phyloP scores from a whole-genome alignment of 805 yeast species.

The Brettanomyces bruxellensis region DNA sequence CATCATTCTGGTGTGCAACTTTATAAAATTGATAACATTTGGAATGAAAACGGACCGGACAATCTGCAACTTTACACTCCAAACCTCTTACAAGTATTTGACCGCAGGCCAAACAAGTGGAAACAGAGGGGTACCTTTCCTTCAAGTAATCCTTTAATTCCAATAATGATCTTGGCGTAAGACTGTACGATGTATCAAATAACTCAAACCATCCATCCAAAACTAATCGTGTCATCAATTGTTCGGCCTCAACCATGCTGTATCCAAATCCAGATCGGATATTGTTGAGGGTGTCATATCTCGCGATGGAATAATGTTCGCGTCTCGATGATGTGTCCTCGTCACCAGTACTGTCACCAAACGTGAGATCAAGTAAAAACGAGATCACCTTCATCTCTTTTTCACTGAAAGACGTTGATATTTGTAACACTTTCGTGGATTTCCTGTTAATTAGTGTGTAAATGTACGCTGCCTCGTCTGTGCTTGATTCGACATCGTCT shows the following conservation, averaged over 20 bases:
- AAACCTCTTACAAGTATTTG: conserved; percentile 47
- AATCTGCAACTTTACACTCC: conserved; percentile 26
- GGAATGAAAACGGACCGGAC: conserved; percentile 37
- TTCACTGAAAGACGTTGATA: conserved; percentile 26
- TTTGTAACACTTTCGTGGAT: conserved; percentile 28
- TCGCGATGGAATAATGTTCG: conserved; percentile 25
- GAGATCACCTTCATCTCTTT: conserved; percentile 39
- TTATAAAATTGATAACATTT: conserved; percentile 37
- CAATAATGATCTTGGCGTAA: conserved; percentile 32
- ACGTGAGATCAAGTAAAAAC: conserved; percentile 31
- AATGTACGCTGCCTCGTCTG: conserved; percentile 17
- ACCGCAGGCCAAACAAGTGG: conserved; percentile 40
- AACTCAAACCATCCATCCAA: conserved; percentile 47
- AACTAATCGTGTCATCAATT: conserved; percentile 30
- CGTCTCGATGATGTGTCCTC: conserved; percentile 7
- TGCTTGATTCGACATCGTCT: neutral
- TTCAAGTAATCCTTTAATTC: conserved; percentile 39
- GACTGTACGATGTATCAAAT: conserved; percentile 25
- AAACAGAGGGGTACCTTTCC: conserved; percentile 27
- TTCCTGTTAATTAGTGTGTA: conserved; percentile 32
- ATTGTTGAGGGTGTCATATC: conserved; percentile 18
- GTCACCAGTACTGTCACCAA: conserved; percentile 12
- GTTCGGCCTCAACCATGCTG: conserved; percentile 24
- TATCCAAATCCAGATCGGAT: conserved; percentile 9
- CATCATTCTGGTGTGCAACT: conserved; percentile 22